A percentile compares a stretch with the other conserved stretches of the same genome.
phyloP scores from a whole-genome alignment of 495 filamentous ascomycete species.

The Aspergillus panamensis region DNA sequence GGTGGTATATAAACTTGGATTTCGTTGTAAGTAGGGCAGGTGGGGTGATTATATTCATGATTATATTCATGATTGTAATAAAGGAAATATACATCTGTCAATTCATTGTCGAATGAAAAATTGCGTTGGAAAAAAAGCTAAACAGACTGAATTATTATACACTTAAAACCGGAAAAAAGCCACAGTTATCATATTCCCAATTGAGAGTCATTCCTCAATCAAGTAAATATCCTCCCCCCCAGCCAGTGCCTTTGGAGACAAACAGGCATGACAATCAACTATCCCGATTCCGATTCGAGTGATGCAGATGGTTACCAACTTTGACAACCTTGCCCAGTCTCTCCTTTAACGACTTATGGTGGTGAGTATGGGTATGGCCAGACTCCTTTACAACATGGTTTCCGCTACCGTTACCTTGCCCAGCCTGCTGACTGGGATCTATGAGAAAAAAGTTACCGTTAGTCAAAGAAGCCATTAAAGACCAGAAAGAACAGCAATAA shows the following conservation, averaged over 20 bases:
- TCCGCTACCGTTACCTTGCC: neutral
- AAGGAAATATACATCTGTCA: neutral
- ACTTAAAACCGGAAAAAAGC: too few relatives aligned
- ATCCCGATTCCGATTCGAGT: neutral
- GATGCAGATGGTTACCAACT: constrained; percentile 9
- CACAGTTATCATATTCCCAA: too few relatives aligned
- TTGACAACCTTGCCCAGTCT: neutral
- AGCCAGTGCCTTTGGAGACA: neutral
- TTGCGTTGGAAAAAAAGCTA: too few relatives aligned
- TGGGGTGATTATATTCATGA: too few relatives aligned
- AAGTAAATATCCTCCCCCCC: too few relatives aligned
- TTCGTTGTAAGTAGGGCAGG: neutral
- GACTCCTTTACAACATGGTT: neutral
- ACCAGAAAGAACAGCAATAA: too few relatives aligned
- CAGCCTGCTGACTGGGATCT: neutral
- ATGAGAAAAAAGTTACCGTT: neutral
- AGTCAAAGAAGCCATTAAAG: neutral
- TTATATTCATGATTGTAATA: neutral
- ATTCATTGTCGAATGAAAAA: too few relatives aligned
- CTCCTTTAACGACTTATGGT: constrained; percentile 10
- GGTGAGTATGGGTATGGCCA: neutral
- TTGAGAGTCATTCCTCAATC: too few relatives aligned
- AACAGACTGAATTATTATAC: too few relatives aligned
- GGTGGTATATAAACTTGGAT: neutral
- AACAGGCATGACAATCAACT: neutral